Conservation (phyloP, 164 flowering plant genomes). For the Cinnamomum chago region DNA sequence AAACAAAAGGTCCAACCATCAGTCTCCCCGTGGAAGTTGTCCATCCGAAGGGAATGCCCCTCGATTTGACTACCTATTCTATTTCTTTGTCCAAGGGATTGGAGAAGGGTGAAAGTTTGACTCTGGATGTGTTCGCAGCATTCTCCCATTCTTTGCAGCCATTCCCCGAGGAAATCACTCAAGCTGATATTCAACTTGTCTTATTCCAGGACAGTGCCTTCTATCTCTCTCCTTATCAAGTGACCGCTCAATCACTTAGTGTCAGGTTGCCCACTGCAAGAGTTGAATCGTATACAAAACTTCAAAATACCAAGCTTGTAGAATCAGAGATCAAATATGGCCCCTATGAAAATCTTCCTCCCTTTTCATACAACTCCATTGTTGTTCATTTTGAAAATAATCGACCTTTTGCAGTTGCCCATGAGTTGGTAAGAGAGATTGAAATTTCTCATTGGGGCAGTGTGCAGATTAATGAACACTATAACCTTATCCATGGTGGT, state of each 20-base stretch:
- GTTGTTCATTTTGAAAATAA: slow-evolving; percentile 72
- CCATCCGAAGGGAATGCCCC: slow-evolving; percentile 56
- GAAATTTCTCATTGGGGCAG: slow-evolving; percentile 98
- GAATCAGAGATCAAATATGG: slow-evolving; percentile 92
- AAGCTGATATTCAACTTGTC: slow-evolving; percentile 76
- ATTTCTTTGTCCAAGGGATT: slow-evolving; percentile 59
- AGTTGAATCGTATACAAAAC: slow-evolving; percentile 75
- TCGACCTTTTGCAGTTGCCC: slow-evolving; percentile 74
- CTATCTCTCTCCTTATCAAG: slow-evolving; percentile 73
- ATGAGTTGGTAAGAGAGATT: slow-evolving; percentile 76
- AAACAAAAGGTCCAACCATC: slow-evolving; percentile 34
- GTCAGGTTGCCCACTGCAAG: slow-evolving; percentile 65
- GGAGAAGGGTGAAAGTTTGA: slow-evolving; percentile 53
- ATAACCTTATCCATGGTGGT: slow-evolving; percentile 75
- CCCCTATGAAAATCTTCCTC: slow-evolving; percentile 64
- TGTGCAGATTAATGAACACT: slow-evolving; percentile 85
- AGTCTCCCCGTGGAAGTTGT: slow-evolving; percentile 41
- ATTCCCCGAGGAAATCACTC: slow-evolving; percentile 86
- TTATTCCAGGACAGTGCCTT: slow-evolving; percentile 74
- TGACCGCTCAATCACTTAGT: slow-evolving; percentile 61
- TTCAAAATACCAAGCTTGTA: slow-evolving; percentile 58
- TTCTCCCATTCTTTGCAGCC: slow-evolving; percentile 66
- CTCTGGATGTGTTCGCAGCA: slow-evolving; percentile 58
- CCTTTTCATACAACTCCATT: slow-evolving; percentile 65
- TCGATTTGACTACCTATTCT: slow-evolving; percentile 55